Base-by-base conservation (phyloP, 306 rosid genomes). In the Gastrolobium bilobum region DNA sequence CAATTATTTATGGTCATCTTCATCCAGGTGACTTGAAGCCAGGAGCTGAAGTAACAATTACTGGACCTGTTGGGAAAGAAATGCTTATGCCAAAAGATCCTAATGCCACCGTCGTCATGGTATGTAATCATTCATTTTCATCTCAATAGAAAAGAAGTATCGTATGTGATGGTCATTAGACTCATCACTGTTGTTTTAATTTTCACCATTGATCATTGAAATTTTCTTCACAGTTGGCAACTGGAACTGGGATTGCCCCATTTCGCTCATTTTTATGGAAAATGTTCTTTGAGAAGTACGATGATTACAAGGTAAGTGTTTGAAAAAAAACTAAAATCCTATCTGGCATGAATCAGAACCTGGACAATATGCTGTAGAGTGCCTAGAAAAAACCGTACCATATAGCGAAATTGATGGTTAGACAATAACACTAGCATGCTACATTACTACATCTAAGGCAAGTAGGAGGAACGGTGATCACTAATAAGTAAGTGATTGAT, bases 51-150 rank as follows among this genome's bases (percentile, higher is more conserved):
- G 97, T 87, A 73, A 85, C 80, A 30, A 84, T 93, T 50, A 93
- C 97, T 0, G 98, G 98, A 72, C 98, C 98, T 2, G 91, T 91
- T 59, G 98, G 98, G 20, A 93, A 93, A 84, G 98, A 91, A 88
- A 93, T 93, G 98, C 97, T 93, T 38, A 82, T 93, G 98, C 98
- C 97, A 52, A 91, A 91, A 80, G 97, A 93, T 85, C 96, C 97
- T 35, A 89, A 84, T 84, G 97, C 97, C 68, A 93, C 93, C 11
- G 0, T 93, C 70, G 0, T 93, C 82, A 91, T 93, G 98, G 97
- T 93, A 91, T 48, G 40, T 26, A 7, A 13, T 56, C 68, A 56
- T 3, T 66, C 71, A 35, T 63, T 37, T 44, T 71, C 7, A 52
- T 53, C 42, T 63, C 30, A 29, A 34, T 47, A 34, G 33, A 33